Base-by-base conservation (phyloP, 805 yeast species). In the Teunomyces atbi region DNA sequence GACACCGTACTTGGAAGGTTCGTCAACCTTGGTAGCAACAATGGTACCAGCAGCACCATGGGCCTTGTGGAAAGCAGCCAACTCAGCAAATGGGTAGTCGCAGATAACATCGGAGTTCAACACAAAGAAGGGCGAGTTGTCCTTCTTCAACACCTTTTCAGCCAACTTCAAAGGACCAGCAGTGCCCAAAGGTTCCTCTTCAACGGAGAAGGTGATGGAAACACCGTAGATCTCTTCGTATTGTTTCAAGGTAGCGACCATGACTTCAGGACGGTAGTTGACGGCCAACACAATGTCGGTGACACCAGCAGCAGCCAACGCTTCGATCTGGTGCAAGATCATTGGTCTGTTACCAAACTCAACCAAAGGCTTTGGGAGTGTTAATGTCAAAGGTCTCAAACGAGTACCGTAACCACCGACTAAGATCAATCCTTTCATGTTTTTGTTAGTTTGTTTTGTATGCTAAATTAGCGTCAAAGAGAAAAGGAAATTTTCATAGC, bases 341-440 rank as follows among this genome's bases (percentile, higher is more conserved):
- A 94, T 94, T 64, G 99, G 98, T 77, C 92, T 88, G 88, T 94
- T 94, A 70, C 88, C 99, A 65, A 94, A 94, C 76, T 92, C 98
- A 55, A 91, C 97, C 72, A 91, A 79, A 44, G 98, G 98, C 76
- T 91, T 91, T 70, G 98, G 98, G 55, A 85, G 81, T 49, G 97
- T 89, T 61, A 91, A 78, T 53, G 98, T 91, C 64, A 94, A 79
- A 53, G 99, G 99, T 83, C 99, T 91, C 78, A 94, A 86, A 79
- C 99, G 94, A 65, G 99, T 94, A 81, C 99, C 99, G 79, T 91
- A 94, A 74, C 99, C 99, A 68, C 99, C 99, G 62, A 92, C 98
- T 71, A 92, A 84, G 81, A 92, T 92, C 73, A 92, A 83, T 69
- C 96, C 97, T 79, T 90, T 90, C 97, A 90, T 89, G 33, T 30